Conservation (phyloP, 305 asterid species). For the Fraxinus greggii region DNA sequence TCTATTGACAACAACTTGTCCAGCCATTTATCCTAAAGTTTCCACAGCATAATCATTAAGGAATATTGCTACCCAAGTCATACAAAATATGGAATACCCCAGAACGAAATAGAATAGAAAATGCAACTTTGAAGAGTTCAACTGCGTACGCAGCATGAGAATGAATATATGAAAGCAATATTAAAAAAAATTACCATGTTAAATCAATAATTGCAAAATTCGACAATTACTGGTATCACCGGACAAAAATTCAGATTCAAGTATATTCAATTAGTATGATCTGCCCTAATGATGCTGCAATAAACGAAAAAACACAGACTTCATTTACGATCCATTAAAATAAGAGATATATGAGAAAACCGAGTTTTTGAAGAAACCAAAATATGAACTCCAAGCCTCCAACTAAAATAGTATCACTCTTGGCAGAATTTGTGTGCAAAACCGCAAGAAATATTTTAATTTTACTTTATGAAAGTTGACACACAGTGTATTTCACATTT, state of each 20-base stretch:
- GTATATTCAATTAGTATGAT: not conserved
- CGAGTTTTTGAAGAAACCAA: not conserved
- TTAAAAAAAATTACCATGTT: not conserved
- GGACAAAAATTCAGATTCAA: not conserved
- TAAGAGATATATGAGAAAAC: not conserved
- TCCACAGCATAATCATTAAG: conserved; percentile 15
- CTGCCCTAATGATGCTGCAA: not conserved
- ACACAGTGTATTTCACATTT: not conserved
- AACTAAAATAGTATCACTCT: not conserved
- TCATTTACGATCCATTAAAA: not conserved
- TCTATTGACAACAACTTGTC: conserved; percentile 45
- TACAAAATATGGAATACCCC: not conserved
- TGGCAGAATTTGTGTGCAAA: not conserved
- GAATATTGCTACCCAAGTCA: conserved; percentile 9
- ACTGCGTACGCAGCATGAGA: conserved; percentile 4
- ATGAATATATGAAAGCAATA: conserved; percentile 1
- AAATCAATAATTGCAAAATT: conserved; percentile 11
- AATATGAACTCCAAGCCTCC: conserved; percentile 7
- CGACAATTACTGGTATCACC: not conserved
- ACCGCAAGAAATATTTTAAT: not conserved
- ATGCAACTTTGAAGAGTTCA: not conserved
- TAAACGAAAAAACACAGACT: not conserved
- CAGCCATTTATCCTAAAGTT: conserved; percentile 54
- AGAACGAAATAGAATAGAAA: not conserved
- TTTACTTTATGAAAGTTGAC: not conserved